Base-by-base conservation (phyloP, 2,329 filamentous ascomycete species). In the Trichophyton schoenleinii region DNA sequence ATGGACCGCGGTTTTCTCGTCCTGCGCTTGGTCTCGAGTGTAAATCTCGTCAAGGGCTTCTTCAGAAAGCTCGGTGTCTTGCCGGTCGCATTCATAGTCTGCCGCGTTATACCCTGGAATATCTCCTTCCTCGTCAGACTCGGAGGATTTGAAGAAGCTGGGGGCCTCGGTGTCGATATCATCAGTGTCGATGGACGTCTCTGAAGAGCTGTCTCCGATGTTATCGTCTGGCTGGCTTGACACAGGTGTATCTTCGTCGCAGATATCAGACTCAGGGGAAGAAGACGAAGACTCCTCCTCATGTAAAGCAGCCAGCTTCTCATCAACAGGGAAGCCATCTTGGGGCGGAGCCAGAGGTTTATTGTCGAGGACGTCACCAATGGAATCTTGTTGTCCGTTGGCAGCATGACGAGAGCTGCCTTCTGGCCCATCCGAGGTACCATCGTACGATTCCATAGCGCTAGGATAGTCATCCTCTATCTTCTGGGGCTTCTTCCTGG, bases 1-100 rank as follows among this genome's bases (percentile, higher is more conserved):
- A 44, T 66, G 64, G 9, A 65, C 61, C 36, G 61, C 4, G 1
- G 34, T 2, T 11, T 22, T 7, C 5, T 13, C 9, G 8, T 25
- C 36, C 6, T 4, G 8, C 18, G 41, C 5, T 3, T 22, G 22
- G 9, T 42, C 55, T 44, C 38, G 8, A n/a, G n/a, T 15, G 55
- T 11, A 13, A 22, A 44, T 8, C 38, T 58, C 55, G 13, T 25
- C 9, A 4, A 25, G 22, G 15, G 38, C 55, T 4, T 15, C 13
- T n/a, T 42, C 55, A 9, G 38, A 58, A 11, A 58, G 28, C 6
- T 58, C 38, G 3, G 9, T 55, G n/a, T 34, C 31, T 34, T 28
- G 20, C 8, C 15, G 49, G 49, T 15, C 3, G 15, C 8, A 36
- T 6, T 55, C 49, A 20, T 55, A n/a, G 25, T 36, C 49, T 28